Base-by-base conservation (phyloP, 1,139 yeast genomes). In the Eremothecium sinecaudum region DNA sequence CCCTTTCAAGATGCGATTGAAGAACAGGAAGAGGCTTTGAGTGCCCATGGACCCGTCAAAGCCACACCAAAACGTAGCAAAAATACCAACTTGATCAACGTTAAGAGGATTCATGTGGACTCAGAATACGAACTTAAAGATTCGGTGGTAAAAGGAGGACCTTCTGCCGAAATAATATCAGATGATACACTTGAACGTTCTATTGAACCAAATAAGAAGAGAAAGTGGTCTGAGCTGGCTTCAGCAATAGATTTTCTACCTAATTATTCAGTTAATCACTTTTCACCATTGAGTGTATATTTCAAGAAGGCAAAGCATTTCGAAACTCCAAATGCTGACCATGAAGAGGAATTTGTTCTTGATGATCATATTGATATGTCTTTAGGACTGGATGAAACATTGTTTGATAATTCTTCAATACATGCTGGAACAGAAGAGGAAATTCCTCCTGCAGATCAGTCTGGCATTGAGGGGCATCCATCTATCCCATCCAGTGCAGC, bases 51-150 rank as follows among this genome's bases (percentile, higher is more conserved):
- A 34, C 21, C 13, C 33, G 19, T 17, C 13, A n/a, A 14, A 16
- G 4, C 31, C 17, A 31, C 10, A 10, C 18, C 12, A 12, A 6
- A 10, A 20, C 17, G 11, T n/a, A n/a, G 12, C 21, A 18, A 12
- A 24, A 24, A 39, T 28, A 19, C 23, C 30, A 21, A 26, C 19
- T 31, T 42, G 15, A 32, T 36, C 3, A 42, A 52, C 33, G 46
- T 54, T 1, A 51, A 47, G 28, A 43, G 47, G 6, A 40, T 47
- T 18, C 36, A 39, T 16, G 35, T 37, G 5, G 59, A 51, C 29
- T 42, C 44, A 2, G 48, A 43, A 1, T 43, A 42, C 4, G 59
- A 51, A 23, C 44, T 48, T 4, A 45, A 46, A 18, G 52, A 47
- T 24, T 39, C 35, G n/a, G 29, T 28, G n/a, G 35, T 44, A 3